A percentile compares a stretch with the other conserved stretches of the same genome.
These are phyloP conservation scores for Calonectria hongkongensis DNA, from an alignment of 2,329 filamentous ascomycete species.

Conservation along the genomic window DNA sequence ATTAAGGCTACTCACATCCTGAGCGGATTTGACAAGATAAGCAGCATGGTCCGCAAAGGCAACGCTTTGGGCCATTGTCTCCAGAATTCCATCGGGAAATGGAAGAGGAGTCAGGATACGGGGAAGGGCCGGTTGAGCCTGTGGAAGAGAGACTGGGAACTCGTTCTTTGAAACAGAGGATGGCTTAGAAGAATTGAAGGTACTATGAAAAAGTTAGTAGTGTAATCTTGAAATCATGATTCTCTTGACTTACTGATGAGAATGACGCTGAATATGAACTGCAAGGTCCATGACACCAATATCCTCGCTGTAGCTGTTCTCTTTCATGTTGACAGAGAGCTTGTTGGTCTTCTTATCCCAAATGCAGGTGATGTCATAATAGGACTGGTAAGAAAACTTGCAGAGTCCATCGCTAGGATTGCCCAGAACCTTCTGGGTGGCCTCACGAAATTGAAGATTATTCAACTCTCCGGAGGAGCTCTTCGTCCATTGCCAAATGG, in stretches of 20 bases:
- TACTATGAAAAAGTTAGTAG: slow-evolving; percentile 20
- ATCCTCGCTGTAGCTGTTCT: slow-evolving; percentile 13
- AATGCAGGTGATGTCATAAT: slow-evolving; percentile 40
- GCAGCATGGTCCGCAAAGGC: slow-evolving; percentile 44
- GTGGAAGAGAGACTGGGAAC: slow-evolving; percentile 40
- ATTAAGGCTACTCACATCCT: slow-evolving; percentile 27
- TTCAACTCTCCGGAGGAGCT: slow-evolving; percentile 33
- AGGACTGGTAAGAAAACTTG: slow-evolving; percentile 42
- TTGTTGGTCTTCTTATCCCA: slow-evolving; percentile 42
- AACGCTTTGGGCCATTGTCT: slow-evolving; percentile 38
- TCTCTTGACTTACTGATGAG: slow-evolving; percentile 38
- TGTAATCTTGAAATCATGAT: fast-evolving
- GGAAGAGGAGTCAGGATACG: slow-evolving; percentile 35
- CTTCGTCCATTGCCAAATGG: slow-evolving; percentile 46
- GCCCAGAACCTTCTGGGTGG: slow-evolving; percentile 6
- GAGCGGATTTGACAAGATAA: slow-evolving; percentile 44
- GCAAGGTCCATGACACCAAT: slow-evolving; percentile 36
- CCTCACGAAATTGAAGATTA: slow-evolving; percentile 31
- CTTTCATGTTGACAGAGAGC: slow-evolving; percentile 34
- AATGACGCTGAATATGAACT: slow-evolving; percentile 38
- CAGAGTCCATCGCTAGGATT: neutral
- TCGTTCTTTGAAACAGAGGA: slow-evolving; percentile 22
- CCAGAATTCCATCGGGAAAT: slow-evolving; percentile 40
- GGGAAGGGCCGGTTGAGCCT: slow-evolving; percentile 36
- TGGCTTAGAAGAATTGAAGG: slow-evolving; percentile 25